Base-by-base conservation (phyloP, 768 basidiomycete genomes). In the Lentinula sp. region DNA sequence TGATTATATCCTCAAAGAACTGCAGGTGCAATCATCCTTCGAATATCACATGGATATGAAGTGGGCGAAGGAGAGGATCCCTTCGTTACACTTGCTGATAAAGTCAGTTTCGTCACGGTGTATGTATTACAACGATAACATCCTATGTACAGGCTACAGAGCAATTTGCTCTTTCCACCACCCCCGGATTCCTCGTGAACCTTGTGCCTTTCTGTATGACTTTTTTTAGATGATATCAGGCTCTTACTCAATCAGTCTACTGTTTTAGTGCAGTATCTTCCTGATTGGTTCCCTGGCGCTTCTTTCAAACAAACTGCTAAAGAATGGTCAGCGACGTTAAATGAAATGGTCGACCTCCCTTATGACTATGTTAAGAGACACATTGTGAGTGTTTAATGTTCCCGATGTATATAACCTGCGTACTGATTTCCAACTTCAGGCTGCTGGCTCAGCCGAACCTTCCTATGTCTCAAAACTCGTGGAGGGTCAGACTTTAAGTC, bases 221-320 rank as follows among this genome's bases (percentile, higher is more conserved):
- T 56, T 32, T 12, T 28, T 37, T 39, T 35, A 20, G 3, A 20
- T 37, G 32, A 41, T 59, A 6, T 59, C 18, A 15, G 20, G 28
- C 57, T 18, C n/a, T 45, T 6, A 48, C 23, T 57, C 41, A 57
- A 43, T 28, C 18, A 23, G 18, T 20, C 1, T 45, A 36, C 37
- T 45, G 45, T 57, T 3, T 28, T 50, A 85, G 82, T 84, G 57
- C 72, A 73, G 41, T 68, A 80, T 57, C 55, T 82, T 45, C 82
- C 82, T 16, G 70, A 73, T n/a, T 85, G 85, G 85, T 77, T 85
- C 63, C 85, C 85, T 4, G 85, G 85, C 5, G 80, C 81, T 9
- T 71, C 72, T 0, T 85, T 85, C 74, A 78, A 85, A 66, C 63
- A 66, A 50, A 77, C 71, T 23, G 84, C 83, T 0, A 74, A 68